A percentile compares a stretch with the other conserved stretches of the same genome.
phyloP scores from a whole-genome alignment of 1,284 basidiomycete species.

The Exobasidium cylindrosporum region DNA sequence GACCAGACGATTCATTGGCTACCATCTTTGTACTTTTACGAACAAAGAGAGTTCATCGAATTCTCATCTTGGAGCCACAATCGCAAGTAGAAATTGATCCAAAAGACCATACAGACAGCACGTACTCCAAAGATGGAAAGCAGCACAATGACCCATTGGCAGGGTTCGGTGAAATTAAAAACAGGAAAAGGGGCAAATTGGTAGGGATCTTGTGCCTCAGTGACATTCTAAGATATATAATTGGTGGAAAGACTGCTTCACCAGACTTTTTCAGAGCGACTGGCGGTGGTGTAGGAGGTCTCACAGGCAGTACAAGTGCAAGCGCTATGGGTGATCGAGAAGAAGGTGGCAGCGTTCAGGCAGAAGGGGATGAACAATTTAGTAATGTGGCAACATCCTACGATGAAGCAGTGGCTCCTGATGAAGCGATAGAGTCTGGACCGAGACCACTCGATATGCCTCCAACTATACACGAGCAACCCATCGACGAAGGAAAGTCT shows the following conservation, averaged over 20 bases:
- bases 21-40: conserved; percentile 88
- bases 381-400: not conserved
- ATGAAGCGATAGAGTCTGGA: not conserved
- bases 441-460: conserved; percentile 6
- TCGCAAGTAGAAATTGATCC: not conserved
- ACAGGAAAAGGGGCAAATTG: conserved; percentile 24
- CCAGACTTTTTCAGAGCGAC: not conserved
- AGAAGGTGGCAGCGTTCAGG: not conserved
- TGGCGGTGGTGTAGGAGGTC: not conserved
- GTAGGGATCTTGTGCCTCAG: conserved; percentile 50
- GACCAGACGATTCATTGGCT: conserved; percentile 86
- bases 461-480: conserved; percentile 10
- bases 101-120: not conserved
- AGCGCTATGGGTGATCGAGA: not conserved
- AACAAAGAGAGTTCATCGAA: conserved; percentile 84
- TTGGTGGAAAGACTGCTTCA: conserved; percentile 24
- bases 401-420: not conserved
- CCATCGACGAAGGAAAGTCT: not conserved
- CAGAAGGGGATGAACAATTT: not conserved
- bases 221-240: conserved; percentile 49
- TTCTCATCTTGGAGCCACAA: conserved; percentile 57
- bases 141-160: conserved; percentile 29
- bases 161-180: conserved; percentile 14
- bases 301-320: not conserved
- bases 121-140: conserved; percentile 15